phyloP scores from a whole-genome alignment of 202 grass and related monocot species.

The Cymbopogon flexuosus region DNA sequence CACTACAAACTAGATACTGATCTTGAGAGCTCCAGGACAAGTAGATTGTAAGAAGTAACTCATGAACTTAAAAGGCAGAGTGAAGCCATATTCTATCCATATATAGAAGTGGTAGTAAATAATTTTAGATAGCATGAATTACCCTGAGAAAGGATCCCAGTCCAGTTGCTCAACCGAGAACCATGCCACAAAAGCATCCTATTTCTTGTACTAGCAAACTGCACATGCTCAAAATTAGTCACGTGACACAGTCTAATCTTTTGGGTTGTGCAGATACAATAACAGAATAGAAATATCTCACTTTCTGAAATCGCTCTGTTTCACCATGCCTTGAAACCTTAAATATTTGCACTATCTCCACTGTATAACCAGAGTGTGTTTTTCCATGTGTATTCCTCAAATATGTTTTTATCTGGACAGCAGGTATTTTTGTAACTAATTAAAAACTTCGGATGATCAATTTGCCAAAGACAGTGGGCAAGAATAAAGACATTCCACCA shows the following conservation, averaged over 20 bases:
- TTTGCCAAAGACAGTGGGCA: conserved; percentile 10
- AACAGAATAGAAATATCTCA: conserved; percentile 23
- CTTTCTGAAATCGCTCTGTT: conserved; percentile 69
- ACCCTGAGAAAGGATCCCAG: conserved; percentile 95
- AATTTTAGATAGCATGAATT: conserved; percentile 15
- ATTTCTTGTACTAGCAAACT: conserved; percentile 73
- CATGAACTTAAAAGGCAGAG: conserved; percentile 5
- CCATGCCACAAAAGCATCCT: conserved; percentile 99
- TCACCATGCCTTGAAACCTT: conserved; percentile 73
- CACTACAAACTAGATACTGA: background rate
- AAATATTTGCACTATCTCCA: conserved; percentile 82
- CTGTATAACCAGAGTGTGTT: conserved; percentile 68
- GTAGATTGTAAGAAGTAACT: conserved; percentile 17
- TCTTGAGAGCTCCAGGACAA: background rate
- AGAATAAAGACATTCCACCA: background rate
- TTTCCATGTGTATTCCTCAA: conserved; percentile 76
- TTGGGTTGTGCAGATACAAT: background rate
- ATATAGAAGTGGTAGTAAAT: conserved; percentile 12
- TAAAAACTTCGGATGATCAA: conserved; percentile 20
- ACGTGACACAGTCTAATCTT: background rate
- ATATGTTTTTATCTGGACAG: conserved; percentile 79
- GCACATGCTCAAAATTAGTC: conserved; percentile 30
- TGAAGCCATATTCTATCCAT: background rate
- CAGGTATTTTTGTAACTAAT: conserved; percentile 15
- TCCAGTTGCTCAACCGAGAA: conserved; percentile 88